Evolutionary conservation across 768 basidiomycete genomes (phyloP), one percentile per base, ranked within the genome.

Genomic region (Panellus pusillus): DNA sequence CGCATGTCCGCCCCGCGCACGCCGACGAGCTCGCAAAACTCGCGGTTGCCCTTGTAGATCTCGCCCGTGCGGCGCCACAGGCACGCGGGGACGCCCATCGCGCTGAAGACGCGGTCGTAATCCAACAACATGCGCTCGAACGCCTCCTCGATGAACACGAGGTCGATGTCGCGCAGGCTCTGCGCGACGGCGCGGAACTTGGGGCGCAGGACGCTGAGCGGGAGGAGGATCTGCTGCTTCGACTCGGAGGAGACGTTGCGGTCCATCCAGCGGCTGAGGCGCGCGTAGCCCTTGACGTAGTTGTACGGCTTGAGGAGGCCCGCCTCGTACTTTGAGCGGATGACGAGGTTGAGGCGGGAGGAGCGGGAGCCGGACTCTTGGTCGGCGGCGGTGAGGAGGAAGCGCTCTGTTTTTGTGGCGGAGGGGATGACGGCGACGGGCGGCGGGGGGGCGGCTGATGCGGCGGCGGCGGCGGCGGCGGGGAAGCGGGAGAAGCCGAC

Each of bases 21-120:
- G 18, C 94, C 87, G 29, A 97, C 82, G 8, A 98, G 76, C 64
- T 93, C 91, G 6, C 93, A 87, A 68, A 99, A 98, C 71, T 96
- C 94, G 50, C 92, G 82, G 67, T 99, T 99, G 40, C 89, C 95
- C 70, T 98, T 98, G 78, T 98, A 98, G 58, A 98, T 98, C 74
- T 98, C 95, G 31, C 96, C 96, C 2, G 96, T 99, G 44, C 96
- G 77, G 24, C 95, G 79, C 96, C 96, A 98, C 6, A 98, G 79
- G 61, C 96, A 99, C 0, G 94, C 94, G 0, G 96, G 96, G 4
- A 98, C 93, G 31, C 93, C 94, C 88, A 99, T 98, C 0, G 92
- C 93, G 47, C 87, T 87, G 71, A 93, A 92, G 13, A 91, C 93
- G 19, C 94, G 87, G 67, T 98, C 96, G 58, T 98, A 98, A 66